Conservation (phyloP, 768 basidiomycete species). For the Lactarius trivialis region DNA sequence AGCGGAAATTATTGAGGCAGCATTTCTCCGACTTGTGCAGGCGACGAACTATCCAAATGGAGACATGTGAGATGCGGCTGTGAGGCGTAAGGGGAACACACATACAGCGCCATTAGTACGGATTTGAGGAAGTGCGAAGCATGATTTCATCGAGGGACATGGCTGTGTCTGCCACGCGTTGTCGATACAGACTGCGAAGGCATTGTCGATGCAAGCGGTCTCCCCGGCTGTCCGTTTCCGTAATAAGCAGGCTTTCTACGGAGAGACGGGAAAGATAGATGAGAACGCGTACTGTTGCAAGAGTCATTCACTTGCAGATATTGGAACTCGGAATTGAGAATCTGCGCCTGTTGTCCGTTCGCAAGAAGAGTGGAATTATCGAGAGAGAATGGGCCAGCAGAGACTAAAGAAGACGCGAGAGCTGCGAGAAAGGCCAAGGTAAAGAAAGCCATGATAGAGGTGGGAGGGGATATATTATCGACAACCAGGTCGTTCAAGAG, state of each 20-base stretch:
- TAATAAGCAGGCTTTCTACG: not conserved
- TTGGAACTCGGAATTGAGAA: slow-evolving; percentile 43
- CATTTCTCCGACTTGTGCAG: slow-evolving; percentile 48
- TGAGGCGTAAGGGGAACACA: not conserved
- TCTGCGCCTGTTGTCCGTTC: slow-evolving; percentile 47
- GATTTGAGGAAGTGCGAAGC: slow-evolving; percentile 48
- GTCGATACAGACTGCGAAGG: slow-evolving; percentile 38
- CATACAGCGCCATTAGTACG: slow-evolving; percentile 42
- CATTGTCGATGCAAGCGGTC: slow-evolving; percentile 39
- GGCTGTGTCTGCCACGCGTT: slow-evolving; percentile 35
- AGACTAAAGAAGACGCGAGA: slow-evolving; percentile 27
- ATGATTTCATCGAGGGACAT: slow-evolving; percentile 36
- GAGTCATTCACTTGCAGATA: slow-evolving; percentile 36
- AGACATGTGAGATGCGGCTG: not conserved
- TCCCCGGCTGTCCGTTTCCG: slow-evolving; percentile 33
- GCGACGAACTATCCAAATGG: slow-evolving; percentile 34
- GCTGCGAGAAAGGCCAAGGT: slow-evolving; percentile 24
- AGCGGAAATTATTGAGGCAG: slow-evolving; percentile 39
- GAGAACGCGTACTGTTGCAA: slow-evolving; percentile 38
- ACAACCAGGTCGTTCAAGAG: slow-evolving; percentile 6
- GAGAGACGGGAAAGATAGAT: not conserved
- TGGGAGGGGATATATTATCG: not conserved
- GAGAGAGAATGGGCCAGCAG: slow-evolving; percentile 31
- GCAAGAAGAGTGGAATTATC: slow-evolving; percentile 38
- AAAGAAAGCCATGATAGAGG: slow-evolving; percentile 8